Percentiles rank a stretch among this genome's conserved stretches.
Evolutionary conservation across 345 rosid genomes (phyloP).

Genomic region (Conringia planisiliqua): DNA sequence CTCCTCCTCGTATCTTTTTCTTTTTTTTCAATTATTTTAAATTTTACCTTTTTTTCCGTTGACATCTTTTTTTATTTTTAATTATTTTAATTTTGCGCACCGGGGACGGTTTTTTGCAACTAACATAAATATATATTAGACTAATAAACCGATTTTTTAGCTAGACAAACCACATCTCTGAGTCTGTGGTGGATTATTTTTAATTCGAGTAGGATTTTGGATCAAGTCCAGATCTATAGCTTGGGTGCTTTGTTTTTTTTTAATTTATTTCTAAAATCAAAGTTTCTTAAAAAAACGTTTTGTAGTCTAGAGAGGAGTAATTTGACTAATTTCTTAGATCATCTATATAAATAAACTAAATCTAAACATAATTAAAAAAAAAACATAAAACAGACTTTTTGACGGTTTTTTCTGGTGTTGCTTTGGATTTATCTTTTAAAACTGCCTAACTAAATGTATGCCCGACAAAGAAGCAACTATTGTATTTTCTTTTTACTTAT

Average conservation of each 20-base stretch:
- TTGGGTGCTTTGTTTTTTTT: not conserved
- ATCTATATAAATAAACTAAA: not conserved
- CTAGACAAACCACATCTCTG: not conserved
- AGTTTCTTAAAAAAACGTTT: not conserved
- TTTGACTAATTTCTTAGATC: not conserved
- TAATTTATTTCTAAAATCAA: no score
- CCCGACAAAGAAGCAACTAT: not conserved
- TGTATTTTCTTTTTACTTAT: not conserved
- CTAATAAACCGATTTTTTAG: slow-evolving; percentile 12
- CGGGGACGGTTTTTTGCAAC: not conserved
- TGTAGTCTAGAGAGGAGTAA: not conserved
- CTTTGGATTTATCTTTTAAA: slow-evolving; percentile 2
- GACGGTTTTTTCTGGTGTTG: not conserved
- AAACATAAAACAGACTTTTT: not conserved
- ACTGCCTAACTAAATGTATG: not conserved
- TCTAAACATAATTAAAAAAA: not conserved
- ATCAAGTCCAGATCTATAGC: not conserved
- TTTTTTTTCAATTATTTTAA: not conserved
- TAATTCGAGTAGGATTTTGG: not conserved
- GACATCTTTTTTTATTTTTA: not conserved
- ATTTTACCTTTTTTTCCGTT: not conserved
- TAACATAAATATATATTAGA: not conserved
- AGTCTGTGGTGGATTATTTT: not conserved
- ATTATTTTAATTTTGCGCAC: not conserved
- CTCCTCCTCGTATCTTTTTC: slow-evolving; percentile 7